Evolutionary conservation across 495 filamentous ascomycete species (phyloP), one percentile per base, ranked within the genome.

Genomic region (Annulohypoxylon stygium): DNA sequence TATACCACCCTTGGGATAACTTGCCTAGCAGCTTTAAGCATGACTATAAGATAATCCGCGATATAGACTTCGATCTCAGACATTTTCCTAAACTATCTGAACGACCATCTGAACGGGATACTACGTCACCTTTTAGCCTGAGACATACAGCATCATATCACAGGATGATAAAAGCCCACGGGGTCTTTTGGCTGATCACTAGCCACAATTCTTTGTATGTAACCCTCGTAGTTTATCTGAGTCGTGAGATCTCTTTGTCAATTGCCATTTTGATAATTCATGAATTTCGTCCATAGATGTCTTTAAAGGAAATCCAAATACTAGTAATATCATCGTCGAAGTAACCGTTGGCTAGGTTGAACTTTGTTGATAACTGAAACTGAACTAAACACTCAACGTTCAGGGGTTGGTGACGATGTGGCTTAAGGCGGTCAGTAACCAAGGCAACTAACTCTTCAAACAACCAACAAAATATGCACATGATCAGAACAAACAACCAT

Each of bases 31-130:
- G n/a, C n/a, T n/a, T n/a, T n/a, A n/a, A n/a, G 34, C 7, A 36
- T 54, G 23, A 47, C 47, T 33, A 54, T 36, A 36, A 23, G 23
- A 30, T 11, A 30, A 9, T 14, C 2, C 8, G 11, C 34, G 6
- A 54, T 55, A 55, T 55, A 57, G 50, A 33, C 50, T 54, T 54
- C 50, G 12, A 26, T 54, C 50, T 54, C 25, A 33, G 50, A n/a
- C 23, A 30, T 54, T n/a, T 30, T 7, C 25, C 12, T 34, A 54
- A 9, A 33, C 25, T 2, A 54, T 14, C 25, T 4, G 5, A 34
- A 20, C 43, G 16, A 33, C 25, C 10, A 54, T 14, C 25, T 4
- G 5, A 54, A 20, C 43, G 16, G 16, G 12, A 47, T 47, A 47
- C 43, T 1, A 47, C 43, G 43, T 9, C n/a, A 47, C n/a, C 18